Conservation (phyloP, 768 basidiomycete species). For the Hericium coralloides region DNA sequence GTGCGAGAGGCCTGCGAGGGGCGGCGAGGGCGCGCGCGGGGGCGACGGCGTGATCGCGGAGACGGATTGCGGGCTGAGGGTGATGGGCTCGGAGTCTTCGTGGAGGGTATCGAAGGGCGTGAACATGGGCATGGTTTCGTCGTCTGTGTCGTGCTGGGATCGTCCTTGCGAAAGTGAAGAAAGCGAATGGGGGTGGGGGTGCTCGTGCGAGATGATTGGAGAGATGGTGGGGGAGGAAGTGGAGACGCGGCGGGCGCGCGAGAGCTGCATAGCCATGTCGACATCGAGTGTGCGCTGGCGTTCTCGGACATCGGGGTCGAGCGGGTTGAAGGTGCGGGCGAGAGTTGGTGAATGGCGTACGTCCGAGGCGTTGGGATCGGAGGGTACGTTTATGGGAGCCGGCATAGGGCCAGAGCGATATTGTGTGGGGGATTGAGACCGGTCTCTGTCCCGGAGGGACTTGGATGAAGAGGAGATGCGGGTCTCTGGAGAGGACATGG, state of each 20-base stretch:
- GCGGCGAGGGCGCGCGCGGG: background rate
- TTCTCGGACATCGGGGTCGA: conserved; percentile 71
- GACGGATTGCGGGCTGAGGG: conserved; percentile 13
- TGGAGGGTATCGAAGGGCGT: conserved; percentile 32
- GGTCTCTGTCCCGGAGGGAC: background rate
- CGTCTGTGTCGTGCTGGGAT: conserved; percentile 17
- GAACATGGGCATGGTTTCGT: conserved; percentile 25
- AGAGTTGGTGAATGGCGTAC: conserved; percentile 53
- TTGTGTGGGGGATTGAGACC: background rate
- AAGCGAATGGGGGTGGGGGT: conserved; percentile 22
- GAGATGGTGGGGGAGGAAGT: conserved; percentile 22
- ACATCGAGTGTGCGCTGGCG: conserved; percentile 92
- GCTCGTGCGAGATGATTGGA: background rate
- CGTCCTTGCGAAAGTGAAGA: conserved; percentile 26
- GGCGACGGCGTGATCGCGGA: background rate
- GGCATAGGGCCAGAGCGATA: background rate
- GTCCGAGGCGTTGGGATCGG: background rate
- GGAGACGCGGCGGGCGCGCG: conserved; percentile 61
- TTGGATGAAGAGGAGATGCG: background rate
- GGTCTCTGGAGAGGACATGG: background rate
- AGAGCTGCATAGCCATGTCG: conserved; percentile 82
- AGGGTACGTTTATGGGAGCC: background rate
- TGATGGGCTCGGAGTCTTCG: conserved; percentile 39
- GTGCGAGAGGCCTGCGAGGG: conserved; percentile 5
- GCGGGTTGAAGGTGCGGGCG: conserved; percentile 51